Base-by-base conservation (phyloP, 179 eudicot species). In the Spergularia azorica region DNA sequence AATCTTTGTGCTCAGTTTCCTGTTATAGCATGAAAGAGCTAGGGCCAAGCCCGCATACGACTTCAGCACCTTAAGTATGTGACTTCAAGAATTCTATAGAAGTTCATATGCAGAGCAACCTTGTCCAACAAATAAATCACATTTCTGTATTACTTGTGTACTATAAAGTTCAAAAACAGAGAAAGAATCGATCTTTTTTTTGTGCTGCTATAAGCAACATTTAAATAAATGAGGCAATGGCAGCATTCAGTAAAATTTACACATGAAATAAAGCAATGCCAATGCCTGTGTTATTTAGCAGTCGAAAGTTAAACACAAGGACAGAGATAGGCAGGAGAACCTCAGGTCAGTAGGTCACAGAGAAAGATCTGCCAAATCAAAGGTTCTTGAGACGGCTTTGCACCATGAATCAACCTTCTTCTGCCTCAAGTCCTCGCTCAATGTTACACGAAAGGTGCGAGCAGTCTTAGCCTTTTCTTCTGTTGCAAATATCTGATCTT, bases 371-470 rank as follows among this genome's bases (percentile, higher is more conserved):
- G 99, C 98, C 83, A 95, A 86, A 77, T 95, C 93, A 67, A 91
- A 95, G 60, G 93, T 79, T 76, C 97, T 87, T 38, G 85, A 41
- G 73, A 95, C 91, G 17, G 99, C 97, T 85, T 91, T 91, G 91
- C 91, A 90, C 99, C 98, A 95, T 61, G 99, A 95, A 1, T 85
- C 97, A 54, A 84, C 88, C 86, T 91, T 95, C 88, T 90, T 95
- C 81, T 84, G 88, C 90, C 97, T 88, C 75, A 50, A 55, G 64
- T 80, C 93, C 21, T 86, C 90, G 1, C 68, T 79, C 80, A 94
- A 55, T 14, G 71, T 55, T 3, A 97, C 91, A 10, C 54, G 80
- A 73, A 95, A 95, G 65, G 63, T 83, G 17, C 86, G 84, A 20
- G 85, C 87, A 76, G 85, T 87, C 80, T 90, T 86, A 75, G 85